phyloP scores from a whole-genome alignment of 768 basidiomycete species.

The Psilocybe sp. region DNA sequence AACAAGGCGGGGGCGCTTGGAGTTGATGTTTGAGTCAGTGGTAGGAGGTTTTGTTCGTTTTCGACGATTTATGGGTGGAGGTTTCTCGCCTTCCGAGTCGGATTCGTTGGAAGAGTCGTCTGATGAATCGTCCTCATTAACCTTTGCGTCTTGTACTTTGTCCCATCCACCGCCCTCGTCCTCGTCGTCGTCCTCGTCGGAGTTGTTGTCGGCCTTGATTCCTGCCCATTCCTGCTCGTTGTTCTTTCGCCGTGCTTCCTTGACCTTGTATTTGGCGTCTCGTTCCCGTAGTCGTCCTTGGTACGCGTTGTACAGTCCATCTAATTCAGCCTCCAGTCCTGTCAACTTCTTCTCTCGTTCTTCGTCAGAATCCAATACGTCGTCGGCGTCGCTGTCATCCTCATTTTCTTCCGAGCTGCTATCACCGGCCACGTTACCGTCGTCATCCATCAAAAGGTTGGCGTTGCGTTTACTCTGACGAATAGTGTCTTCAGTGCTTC shows the following conservation, averaged over 20 bases:
- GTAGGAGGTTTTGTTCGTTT: conserved; percentile 39
- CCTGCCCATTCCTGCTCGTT: conserved; percentile 82
- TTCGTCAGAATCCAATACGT: conserved; percentile 60
- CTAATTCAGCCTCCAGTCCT: conserved; percentile 80
- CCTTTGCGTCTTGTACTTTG: conserved; percentile 54
- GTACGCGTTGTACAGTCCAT: conserved; percentile 87
- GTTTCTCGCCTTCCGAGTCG: conserved; percentile 23
- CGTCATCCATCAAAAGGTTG: conserved; percentile 36
- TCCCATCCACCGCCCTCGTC: conserved; percentile 72
- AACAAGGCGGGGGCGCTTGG: conserved; percentile 54
- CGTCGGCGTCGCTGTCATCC: conserved; percentile 32
- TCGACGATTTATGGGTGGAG: conserved; percentile 14
- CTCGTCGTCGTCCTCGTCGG: conserved; percentile 35
- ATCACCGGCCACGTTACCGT: conserved; percentile 41
- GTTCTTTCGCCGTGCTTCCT: conserved; percentile 71
- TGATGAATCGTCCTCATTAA: conserved; percentile 44
- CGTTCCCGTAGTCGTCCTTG: conserved; percentile 74
- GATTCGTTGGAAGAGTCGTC: conserved; percentile 53
- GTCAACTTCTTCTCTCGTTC: conserved; percentile 62
- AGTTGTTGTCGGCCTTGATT: conserved; percentile 39
- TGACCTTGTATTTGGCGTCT: conserved; percentile 85
- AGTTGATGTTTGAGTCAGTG: conserved; percentile 17
- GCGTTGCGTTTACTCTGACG: conserved; percentile 31
- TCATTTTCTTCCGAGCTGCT: conserved; percentile 22
- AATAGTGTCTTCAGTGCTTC: conserved; percentile 45